Conservation (phyloP, 1,284 basidiomycete species). For the Cutaneotrichosporon sp. region DNA sequence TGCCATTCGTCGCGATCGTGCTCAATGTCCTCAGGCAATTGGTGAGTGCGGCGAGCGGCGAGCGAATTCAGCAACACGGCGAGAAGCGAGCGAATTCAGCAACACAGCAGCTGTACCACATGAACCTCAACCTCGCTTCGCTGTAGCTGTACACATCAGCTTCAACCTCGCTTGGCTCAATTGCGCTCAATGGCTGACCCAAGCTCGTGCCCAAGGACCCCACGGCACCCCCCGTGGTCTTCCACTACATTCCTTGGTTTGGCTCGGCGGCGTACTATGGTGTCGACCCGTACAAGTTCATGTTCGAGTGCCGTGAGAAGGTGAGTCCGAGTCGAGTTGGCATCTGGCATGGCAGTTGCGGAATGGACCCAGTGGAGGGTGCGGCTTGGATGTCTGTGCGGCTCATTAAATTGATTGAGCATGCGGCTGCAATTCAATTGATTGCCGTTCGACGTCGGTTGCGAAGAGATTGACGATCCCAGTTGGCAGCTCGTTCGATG, state of each 20-base stretch:
- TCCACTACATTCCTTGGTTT: slow-evolving; percentile 72
- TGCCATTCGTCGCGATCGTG: slow-evolving; percentile 54
- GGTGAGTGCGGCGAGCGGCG: slow-evolving; percentile 51
- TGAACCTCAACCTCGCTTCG: too few relatives aligned
- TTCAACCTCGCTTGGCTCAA: too few relatives aligned
- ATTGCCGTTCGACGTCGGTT: not conserved
- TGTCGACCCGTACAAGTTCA: slow-evolving; percentile 74
- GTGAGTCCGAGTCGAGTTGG: slow-evolving; percentile 54
- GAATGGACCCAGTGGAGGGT: not conserved
- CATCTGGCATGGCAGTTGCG: too few relatives aligned
- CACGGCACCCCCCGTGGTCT: slow-evolving; percentile 69
- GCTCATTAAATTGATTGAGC: not conserved
- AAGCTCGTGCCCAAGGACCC: slow-evolving; percentile 62
- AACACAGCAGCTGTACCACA: too few relatives aligned
- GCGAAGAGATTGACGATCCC: not conserved
- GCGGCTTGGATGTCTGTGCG: not conserved
- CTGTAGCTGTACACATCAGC: too few relatives aligned
- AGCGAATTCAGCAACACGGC: too few relatives aligned
- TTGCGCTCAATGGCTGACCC: slow-evolving; percentile 7
- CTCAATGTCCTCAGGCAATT: slow-evolving; percentile 65
- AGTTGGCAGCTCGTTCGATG: not conserved
- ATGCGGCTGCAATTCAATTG: not conserved
- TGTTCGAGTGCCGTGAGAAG: slow-evolving; percentile 75
- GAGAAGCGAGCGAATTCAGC: too few relatives aligned
- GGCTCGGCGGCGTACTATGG: slow-evolving; percentile 75